Conservation (phyloP, 1,139 yeast species). For the Kluyveromyces marxianus region DNA sequence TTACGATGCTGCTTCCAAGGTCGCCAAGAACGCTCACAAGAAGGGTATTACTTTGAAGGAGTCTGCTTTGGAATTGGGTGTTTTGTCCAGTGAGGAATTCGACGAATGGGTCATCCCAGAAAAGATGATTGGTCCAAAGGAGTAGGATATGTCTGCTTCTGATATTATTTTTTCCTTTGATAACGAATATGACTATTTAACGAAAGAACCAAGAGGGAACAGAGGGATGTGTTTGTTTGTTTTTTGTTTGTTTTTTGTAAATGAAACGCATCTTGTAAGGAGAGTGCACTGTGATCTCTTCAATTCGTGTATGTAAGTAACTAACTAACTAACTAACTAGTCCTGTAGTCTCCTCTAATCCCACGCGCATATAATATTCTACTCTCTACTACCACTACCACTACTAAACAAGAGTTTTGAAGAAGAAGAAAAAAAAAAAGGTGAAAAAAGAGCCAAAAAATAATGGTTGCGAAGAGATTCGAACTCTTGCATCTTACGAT, state of each 20-base stretch:
- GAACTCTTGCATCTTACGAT: constrained; percentile 29
- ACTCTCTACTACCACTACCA: too few relatives aligned
- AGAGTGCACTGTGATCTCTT: too few relatives aligned
- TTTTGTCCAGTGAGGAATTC: constrained; percentile 74
- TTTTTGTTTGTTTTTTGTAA: not conserved
- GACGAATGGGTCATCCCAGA: constrained; percentile 98
- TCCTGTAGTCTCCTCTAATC: too few relatives aligned
- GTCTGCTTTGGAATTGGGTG: constrained; percentile 86
- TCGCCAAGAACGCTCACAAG: constrained; percentile 97
- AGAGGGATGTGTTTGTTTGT: too few relatives aligned
- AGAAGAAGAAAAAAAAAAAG: not conserved
- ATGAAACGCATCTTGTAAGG: not conserved
- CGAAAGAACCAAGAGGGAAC: not conserved
- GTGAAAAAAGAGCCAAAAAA: constrained; percentile 6
- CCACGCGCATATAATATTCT: too few relatives aligned
- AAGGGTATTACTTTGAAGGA: constrained; percentile 93
- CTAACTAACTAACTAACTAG: too few relatives aligned
- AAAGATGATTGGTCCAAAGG: constrained; percentile 91
- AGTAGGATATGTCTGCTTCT: not conserved
- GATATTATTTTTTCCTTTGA: too few relatives aligned
- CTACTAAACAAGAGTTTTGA: not conserved
- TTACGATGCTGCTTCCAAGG: constrained; percentile 93
- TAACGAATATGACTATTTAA: not conserved
- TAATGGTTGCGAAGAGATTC: constrained; percentile 25
- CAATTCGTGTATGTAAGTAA: too few relatives aligned